A percentile compares a stretch with the other conserved stretches of the same genome.
Evolutionary conservation across 768 basidiomycete species (phyloP).

Genomic region (Xanthoconium purpureum): DNA sequence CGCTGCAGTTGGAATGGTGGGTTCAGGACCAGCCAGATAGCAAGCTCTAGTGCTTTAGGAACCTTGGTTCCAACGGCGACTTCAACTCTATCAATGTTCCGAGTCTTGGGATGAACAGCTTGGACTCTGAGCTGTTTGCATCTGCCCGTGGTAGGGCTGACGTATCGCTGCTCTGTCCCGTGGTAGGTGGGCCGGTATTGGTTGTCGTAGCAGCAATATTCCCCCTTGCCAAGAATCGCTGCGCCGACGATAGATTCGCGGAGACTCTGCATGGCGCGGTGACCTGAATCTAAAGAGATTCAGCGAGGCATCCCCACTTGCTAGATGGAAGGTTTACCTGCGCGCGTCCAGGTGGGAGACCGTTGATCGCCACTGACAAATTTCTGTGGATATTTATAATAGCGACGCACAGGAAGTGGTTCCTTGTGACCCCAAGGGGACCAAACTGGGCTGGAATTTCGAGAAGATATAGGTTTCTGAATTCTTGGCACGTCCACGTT

Average conservation of each 20-base stretch:
- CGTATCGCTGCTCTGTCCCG: constrained; percentile 17
- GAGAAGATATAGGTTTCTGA: too few relatives aligned
- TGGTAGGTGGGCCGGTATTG: constrained; percentile 19
- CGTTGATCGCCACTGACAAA: too few relatives aligned
- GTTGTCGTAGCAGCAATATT: constrained; percentile 11
- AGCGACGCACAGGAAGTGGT: too few relatives aligned
- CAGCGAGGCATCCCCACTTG: background rate
- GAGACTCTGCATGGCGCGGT: background rate
- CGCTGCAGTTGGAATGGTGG: background rate
- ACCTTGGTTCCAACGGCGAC: background rate
- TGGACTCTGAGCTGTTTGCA: constrained; percentile 26
- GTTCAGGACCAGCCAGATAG: constrained; percentile 15
- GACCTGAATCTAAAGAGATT: background rate
- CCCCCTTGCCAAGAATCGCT: background rate
- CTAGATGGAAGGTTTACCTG: background rate
- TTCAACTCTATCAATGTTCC: background rate
- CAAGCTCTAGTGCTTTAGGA: constrained; percentile 9
- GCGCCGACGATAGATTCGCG: too few relatives aligned
- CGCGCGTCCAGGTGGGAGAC: background rate
- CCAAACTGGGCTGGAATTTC: too few relatives aligned
- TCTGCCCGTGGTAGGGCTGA: constrained; percentile 22
- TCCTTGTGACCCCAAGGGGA: too few relatives aligned
- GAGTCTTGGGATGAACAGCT: constrained; percentile 14
- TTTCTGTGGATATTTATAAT: too few relatives aligned
- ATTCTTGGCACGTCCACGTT: too few relatives aligned